Conservation (phyloP, 345 rosid species). For the Iberis pinnata region DNA sequence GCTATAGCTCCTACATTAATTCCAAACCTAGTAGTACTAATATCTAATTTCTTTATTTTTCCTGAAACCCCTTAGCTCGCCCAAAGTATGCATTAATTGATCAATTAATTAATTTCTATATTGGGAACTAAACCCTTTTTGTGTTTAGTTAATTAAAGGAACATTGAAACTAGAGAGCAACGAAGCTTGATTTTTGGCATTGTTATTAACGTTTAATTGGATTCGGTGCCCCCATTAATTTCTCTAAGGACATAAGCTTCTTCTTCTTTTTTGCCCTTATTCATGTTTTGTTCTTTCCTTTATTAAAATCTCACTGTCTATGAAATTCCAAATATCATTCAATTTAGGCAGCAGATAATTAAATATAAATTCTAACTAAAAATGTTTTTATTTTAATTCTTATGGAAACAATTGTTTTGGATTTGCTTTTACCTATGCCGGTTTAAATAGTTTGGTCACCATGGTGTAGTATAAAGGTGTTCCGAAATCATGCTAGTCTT, state of each 20-base stretch:
- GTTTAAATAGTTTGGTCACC: no score
- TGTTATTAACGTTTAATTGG: constrained; percentile 23
- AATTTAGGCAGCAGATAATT: constrained; percentile 9
- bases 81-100: constrained; percentile 21
- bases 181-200: constrained; percentile 31
- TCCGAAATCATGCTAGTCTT: no score
- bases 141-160: constrained; percentile 14
- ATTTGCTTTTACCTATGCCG: no score
- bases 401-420: background rate
- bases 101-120: constrained; percentile 20
- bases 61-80: constrained; percentile 39
- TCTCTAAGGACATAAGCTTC: constrained; percentile 23
- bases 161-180: constrained; percentile 32
- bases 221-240: constrained; percentile 24
- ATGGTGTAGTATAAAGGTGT: no score
- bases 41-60: no score
- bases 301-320: constrained; percentile 15
- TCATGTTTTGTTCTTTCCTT: constrained; percentile 23
- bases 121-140: constrained; percentile 23
- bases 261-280: constrained; percentile 18
- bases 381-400: background rate
- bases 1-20: no score
- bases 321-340: constrained; percentile 9
- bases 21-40: no score
- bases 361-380: background rate